Base-by-base conservation (phyloP, 202 grass and related monocot genomes). In the Brachypodium distachyon region DNA sequence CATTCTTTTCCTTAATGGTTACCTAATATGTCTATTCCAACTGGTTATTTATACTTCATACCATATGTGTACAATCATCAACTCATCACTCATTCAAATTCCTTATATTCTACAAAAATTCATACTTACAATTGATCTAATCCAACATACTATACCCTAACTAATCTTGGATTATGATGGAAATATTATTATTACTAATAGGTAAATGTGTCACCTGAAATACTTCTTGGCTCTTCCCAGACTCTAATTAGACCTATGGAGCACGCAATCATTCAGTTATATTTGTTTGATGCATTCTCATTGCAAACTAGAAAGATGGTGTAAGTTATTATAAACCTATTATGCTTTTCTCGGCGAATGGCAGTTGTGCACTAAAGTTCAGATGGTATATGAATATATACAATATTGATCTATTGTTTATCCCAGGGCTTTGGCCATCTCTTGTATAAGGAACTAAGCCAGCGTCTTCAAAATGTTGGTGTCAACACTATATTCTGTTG, bases 401-500 rank as follows among this genome's bases (percentile, higher is more conserved):
- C 26, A 37, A 38, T 74, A 49, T 66, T 80, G 31, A 69, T 76
- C 68, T 52, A 7, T 58, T 80, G 52, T 72, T 72, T 56, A 63
- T 81, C 56, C 23, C 49, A 97, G 93, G 93, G 93, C 73, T 82
- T 91, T 91, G 93, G 90, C 61, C 80, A 89, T 37, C 62, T 82
- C 32, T 80, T 97, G 56, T 97, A 87, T 44, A 85, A 82, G 67
- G 87, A 97, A 62, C 78, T 97, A 70, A 93, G 74, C 34, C 80
- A 81, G 23, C 93, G 93, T 56, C 93, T 97, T 80, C 87, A 91
- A 77, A 93, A 83, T 87, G 83, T 97, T 53, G 90, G 90, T 32
- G 86, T 93, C 62, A 70, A 80, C 61, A 90, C 59, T 23, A 77
- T 97, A 75, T 90, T 93, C 76, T 93, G 85, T 63, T 97, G 93